Evolutionary conservation across 768 basidiomycete genomes (phyloP), one percentile per base, ranked within the genome.

Genomic region (Tubosaeta sp.): DNA sequence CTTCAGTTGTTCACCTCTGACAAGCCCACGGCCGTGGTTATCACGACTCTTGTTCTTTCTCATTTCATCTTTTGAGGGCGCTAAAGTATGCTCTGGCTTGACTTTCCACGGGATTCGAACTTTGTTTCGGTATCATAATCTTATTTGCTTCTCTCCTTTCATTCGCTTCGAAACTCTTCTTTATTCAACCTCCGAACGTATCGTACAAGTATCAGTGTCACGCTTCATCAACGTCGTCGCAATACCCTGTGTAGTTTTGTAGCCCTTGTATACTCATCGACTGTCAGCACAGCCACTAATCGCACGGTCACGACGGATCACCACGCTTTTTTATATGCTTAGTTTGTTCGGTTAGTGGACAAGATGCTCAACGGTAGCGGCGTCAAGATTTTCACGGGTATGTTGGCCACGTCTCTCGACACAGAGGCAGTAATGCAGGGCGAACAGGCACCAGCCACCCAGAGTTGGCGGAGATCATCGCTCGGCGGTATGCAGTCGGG

Each of bases 381-480:
- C 45, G 79, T 81, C 64, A 81, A 81, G 62, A 73, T 81, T 52
- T 81, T 81, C 58, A 73, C 79, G n/a, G 79, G 79, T 81, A 53
- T 47, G 77, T 68, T 32, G 9, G 34, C 40, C n/a, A 36, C 39
- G 18, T 35, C 38, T 52, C 18, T 51, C 34, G 13, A n/a, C 0
- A 16, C 46, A 31, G 41, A 46, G 36, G 45, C 19, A 19, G 34
- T 54, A 13, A 56, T 38, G 24, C 21, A 48, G 24, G 46, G 41
- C 12, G 31, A 46, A 51, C 54, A 95, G 94, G 94, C 55, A 94
- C 92, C 31, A 93, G 90, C 72, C 95, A 98, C 71, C 92, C 94
- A 48, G 90, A 93, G 71, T 80, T 98, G 58, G 94, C 94, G 31
- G 87, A 94, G 69, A 86, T 91, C 61, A 91, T 98, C 66, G 89